Percentiles rank a stretch among this genome's conserved stretches.
Conservation (phyloP, 345 rosid genomes). For the Sonneratia alba region DNA sequence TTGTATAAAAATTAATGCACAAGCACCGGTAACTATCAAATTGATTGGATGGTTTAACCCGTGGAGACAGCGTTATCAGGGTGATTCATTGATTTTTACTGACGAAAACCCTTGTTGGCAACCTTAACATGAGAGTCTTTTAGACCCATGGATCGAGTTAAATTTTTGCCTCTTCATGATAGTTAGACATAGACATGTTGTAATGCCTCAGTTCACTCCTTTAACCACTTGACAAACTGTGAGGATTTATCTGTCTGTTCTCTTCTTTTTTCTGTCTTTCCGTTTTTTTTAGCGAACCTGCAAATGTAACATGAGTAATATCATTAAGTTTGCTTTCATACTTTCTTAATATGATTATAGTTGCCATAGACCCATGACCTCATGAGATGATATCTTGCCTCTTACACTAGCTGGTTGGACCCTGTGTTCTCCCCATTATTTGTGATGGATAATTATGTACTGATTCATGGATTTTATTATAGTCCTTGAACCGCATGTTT, state of each 20-base stretch:
- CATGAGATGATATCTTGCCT: neutral
- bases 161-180: no score
- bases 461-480: neutral
- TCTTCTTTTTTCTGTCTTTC: neutral
- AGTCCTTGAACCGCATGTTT: conserved; percentile 60
- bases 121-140: no score
- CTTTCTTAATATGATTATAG: neutral
- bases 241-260: neutral
- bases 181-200: no score
- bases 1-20: neutral
- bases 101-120: no score
- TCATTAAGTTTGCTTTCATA: neutral
- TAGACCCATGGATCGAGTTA: no score
- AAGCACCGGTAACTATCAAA: neutral
- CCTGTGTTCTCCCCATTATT: neutral
- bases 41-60: no score
- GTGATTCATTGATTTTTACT: no score
- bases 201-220: no score
- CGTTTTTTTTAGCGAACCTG: neutral
- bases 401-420: neutral
- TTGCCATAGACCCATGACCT: neutral
- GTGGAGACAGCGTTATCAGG: no score
- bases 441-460: neutral
- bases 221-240: neutral
- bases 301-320: neutral